phyloP scores from a whole-genome alignment of 192 early-diverging fungal genomes.

The Piromyces sp. region DNA sequence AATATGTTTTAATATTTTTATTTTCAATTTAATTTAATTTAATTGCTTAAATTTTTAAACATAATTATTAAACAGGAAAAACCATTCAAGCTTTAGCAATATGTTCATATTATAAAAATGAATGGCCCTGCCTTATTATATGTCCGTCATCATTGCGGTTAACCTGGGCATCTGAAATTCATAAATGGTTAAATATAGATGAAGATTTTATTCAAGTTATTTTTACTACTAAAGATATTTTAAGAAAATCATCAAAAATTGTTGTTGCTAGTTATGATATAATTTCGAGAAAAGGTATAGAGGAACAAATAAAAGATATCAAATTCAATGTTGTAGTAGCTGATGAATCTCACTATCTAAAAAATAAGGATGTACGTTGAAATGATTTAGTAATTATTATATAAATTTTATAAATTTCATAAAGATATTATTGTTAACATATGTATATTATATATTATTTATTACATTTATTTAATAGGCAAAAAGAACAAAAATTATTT shows the following conservation, averaged over 20 bases:
- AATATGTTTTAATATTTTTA: not conserved
- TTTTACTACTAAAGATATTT: slow-evolving; percentile 5
- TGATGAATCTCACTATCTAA: slow-evolving; percentile 28
- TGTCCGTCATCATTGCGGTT: slow-evolving; percentile 17
- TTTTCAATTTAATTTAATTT: too few species aligned
- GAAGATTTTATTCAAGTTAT: slow-evolving; percentile 15
- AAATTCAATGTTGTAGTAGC: slow-evolving; percentile 13
- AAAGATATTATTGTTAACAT: too few species aligned
- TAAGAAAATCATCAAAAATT: slow-evolving; percentile 2
- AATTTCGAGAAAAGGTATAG: not conserved
- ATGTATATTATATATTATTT: not conserved
- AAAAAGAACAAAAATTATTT: slow-evolving; percentile 15
- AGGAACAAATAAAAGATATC: slow-evolving; percentile 1
- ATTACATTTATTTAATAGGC: slow-evolving; percentile 6
- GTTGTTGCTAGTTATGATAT: slow-evolving; percentile 21
- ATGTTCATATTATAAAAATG: slow-evolving; percentile 8
- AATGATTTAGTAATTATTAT: too few species aligned
- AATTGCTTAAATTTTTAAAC: too few species aligned
- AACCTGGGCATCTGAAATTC: slow-evolving; percentile 22
- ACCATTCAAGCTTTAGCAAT: slow-evolving; percentile 23
- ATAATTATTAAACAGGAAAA: slow-evolving; percentile 17
- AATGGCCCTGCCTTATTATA: slow-evolving; percentile 25
- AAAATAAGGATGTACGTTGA: slow-evolving; percentile 10
- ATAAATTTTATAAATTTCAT: too few species aligned
- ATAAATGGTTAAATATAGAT: slow-evolving; percentile 16